These are phyloP conservation scores for Allium fistulosum DNA, from an alignment of 106 monocot species.

Conservation along the genomic window DNA sequence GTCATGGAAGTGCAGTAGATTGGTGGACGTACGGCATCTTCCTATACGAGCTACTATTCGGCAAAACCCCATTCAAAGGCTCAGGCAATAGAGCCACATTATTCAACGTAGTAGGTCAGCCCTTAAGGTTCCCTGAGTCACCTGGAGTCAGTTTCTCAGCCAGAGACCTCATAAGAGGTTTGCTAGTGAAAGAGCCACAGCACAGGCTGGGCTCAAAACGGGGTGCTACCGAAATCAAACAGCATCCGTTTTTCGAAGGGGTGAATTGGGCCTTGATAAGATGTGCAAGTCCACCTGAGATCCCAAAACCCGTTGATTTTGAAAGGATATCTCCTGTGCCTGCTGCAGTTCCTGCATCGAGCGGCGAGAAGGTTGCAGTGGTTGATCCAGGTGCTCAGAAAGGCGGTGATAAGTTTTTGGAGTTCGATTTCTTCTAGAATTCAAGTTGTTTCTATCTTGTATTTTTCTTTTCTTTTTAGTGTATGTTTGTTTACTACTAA, in stretches of 20 bases:
- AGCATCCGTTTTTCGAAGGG: constrained; percentile 44
- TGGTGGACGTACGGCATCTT: constrained; percentile 61
- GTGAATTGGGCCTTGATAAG: constrained; percentile 52
- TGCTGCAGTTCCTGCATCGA: constrained; percentile 8
- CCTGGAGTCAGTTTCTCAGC: constrained; percentile 36
- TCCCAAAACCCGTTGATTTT: constrained; percentile 25
- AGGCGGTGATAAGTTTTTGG: constrained; percentile 33
- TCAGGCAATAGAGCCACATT: constrained; percentile 42
- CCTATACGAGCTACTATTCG: constrained; percentile 43
- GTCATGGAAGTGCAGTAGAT: constrained; percentile 43
- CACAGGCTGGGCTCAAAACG: constrained; percentile 37
- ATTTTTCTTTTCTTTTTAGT: no score
- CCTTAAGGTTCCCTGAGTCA: constrained; percentile 33
- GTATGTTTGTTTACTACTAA: no score
- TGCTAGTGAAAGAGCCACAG: constrained; percentile 51
- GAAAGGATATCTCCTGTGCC: constrained; percentile 4
- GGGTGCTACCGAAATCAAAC: constrained; percentile 44
- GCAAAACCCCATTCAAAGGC: constrained; percentile 50
- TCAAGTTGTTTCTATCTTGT: no score
- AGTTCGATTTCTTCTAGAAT: constrained; percentile 51
- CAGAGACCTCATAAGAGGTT: constrained; percentile 36
- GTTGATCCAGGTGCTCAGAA: constrained; percentile 12
- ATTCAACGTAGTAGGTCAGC: constrained; percentile 48
- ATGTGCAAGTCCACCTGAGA: constrained; percentile 44
- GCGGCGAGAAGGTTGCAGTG: constrained; percentile 11